Base-by-base conservation (phyloP, 2,329 filamentous ascomycete species). In the Botrytis aclada region DNA sequence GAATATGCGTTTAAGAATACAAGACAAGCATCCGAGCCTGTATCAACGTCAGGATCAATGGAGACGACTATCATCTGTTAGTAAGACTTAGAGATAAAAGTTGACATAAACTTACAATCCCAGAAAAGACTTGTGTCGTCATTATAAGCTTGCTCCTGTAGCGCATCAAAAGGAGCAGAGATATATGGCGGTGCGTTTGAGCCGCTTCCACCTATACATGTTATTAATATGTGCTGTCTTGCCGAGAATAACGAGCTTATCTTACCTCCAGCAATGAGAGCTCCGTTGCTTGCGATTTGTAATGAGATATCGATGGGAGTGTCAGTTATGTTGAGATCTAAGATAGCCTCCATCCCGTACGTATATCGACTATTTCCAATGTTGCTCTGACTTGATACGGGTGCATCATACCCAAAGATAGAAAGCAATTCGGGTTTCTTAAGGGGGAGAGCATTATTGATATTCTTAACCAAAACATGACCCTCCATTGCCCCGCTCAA, bases 391-490 rank as follows among this genome's bases (percentile, higher is more conserved):
- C 18, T n/a, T 22, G 64, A 60, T 16, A 47, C 70, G 12, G 63
- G 58, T 58, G 84, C 86, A 25, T 89, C 89, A 78, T 90, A 91
- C 37, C 89, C 87, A 77, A 88, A 90, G 20, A 91, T 76, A 1
- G 89, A 88, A 61, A 92, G 75, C 74, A 87, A 77, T 74, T 84
- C 81, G 20, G 83, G 83, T 25, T 76, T 80, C 14, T 83, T 83
- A 0, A 91, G 80, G 0, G 89, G 89, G 0, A 91, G 82, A 0
- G 86, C 81, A n/a, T 82, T 83, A 56, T 86, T 86, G 58, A 78
- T 81, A 78, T 91, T 91, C 79, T 90, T 91, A 29, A 90, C 84
- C 0, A 91, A 83, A 0, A 91, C 89, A 72, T 90, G 88, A 9
- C 89, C 88, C 77, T 91, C 88, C 10, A 90, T 82, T 1, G 88